phyloP scores from a whole-genome alignment of 1,139 yeast genomes.

The Debaryomyces nepalensis region DNA sequence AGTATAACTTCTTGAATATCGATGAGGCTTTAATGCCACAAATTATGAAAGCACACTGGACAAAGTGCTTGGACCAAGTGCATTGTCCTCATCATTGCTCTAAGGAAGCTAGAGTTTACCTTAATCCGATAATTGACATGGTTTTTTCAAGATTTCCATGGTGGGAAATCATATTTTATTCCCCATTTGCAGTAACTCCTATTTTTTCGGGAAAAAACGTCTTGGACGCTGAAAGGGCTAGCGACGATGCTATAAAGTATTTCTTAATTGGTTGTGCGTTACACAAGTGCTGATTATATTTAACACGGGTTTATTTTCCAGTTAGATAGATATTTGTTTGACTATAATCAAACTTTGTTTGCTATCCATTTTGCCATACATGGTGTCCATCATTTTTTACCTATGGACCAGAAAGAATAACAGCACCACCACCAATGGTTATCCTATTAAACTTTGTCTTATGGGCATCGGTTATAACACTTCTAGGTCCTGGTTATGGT shows the following conservation, averaged over 20 bases:
- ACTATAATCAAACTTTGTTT: not conserved
- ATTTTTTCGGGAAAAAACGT: not conserved
- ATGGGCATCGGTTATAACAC: too few species aligned
- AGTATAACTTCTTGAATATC: constrained; percentile 1
- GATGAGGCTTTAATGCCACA: constrained; percentile 7
- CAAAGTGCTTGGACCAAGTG: constrained; percentile 5
- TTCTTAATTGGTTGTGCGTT: constrained; percentile 1
- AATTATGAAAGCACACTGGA: constrained; percentile 2
- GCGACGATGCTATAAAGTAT: not conserved
- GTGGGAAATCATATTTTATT: constrained; percentile 2
- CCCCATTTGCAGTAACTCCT: not conserved
- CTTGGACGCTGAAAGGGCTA: not conserved
- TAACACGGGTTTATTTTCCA: constrained; percentile 3
- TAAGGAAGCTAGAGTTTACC: not conserved
- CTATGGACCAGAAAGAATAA: constrained; percentile 2
- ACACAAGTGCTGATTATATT: constrained; percentile 2
- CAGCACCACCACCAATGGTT: constrained; percentile 3
- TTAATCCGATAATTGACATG: not conserved
- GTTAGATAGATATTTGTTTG: constrained; percentile 3
- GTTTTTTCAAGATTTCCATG: constrained; percentile 2
- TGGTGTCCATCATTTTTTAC: constrained; percentile 2
- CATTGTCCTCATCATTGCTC: constrained; percentile 6
- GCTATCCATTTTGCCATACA: constrained; percentile 1
- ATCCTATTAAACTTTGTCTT: not conserved
- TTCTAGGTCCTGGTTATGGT: not conserved